phyloP scores from a whole-genome alignment of 768 basidiomycete species.

The Gloeostereum incarnatum region DNA sequence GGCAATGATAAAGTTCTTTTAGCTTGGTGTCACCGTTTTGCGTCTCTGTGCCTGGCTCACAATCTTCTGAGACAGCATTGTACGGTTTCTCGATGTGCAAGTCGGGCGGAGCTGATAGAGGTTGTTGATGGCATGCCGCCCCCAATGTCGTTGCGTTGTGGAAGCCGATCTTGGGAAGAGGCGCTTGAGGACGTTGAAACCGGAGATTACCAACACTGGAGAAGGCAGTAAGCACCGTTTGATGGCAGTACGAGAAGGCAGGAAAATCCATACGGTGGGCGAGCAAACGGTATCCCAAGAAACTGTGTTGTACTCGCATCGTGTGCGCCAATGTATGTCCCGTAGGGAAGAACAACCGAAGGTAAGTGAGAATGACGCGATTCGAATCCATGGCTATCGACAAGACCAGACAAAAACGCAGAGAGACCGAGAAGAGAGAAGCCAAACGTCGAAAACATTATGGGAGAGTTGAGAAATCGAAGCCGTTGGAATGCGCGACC shows the following conservation, averaged over 20 bases:
- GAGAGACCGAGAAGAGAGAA: too few relatives aligned
- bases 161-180: slow-evolving; percentile 21
- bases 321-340: not conserved
- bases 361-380: too few relatives aligned
- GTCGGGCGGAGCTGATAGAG: slow-evolving; percentile 22
- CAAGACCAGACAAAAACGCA: too few relatives aligned
- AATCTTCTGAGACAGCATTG: slow-evolving; percentile 14
- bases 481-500: too few relatives aligned
- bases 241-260: too few relatives aligned
- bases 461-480: too few relatives aligned
- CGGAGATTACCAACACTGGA: slow-evolving; percentile 24
- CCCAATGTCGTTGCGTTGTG: slow-evolving; percentile 29
- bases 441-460: too few relatives aligned
- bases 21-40: too few relatives aligned
- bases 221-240: not conserved
- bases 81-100: slow-evolving; percentile 18
- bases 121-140: slow-evolving; percentile 37
- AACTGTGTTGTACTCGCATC: slow-evolving; percentile 15
- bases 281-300: slow-evolving; percentile 40
- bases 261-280: slow-evolving; percentile 32
- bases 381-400: too few relatives aligned
- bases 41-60: too few relatives aligned
- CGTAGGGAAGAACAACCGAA: not conserved
- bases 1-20: too few relatives aligned
- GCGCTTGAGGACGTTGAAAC: slow-evolving; percentile 29